Base-by-base conservation (phyloP, 495 filamentous ascomycete genomes). In the Apiosordaria backusii region DNA sequence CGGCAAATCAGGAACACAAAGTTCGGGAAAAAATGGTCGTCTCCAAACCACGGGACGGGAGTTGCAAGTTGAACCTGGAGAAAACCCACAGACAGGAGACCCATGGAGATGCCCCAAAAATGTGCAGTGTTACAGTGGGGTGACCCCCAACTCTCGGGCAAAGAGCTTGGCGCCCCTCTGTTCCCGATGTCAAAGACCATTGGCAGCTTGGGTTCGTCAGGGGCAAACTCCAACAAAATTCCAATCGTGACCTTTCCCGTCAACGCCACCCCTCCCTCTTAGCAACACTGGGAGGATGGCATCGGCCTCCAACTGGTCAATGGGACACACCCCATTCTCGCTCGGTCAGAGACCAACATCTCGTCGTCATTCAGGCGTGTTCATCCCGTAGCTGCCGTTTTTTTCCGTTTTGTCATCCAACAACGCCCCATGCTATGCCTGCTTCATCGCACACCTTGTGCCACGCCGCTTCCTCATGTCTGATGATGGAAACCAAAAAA, bases 1-100 rank as follows among this genome's bases (percentile, higher is more conserved):
- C 35, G 18, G 29, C 16, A 21, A n/a, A 52, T 26, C 40, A 22
- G 50, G 24, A 21, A 50, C 18, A 45, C 29, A 18, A 50, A 25
- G 35, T 50, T 22, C 50, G 60, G 21, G 60, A 26, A 18, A 26
- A 50, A 26, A 63, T 62, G 60, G 26, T 29, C 58, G 58, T 45
- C 35, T 45, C 35, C 35, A 45, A 45, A 45, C 10, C 35, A 7
- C n/a, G n/a, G n/a, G n/a, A 45, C 35, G 35, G 35, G 35, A 45
- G 35, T 45, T 29, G 35, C 35, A 45, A 45, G 35, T 45, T 15
- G n/a, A n/a, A n/a, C n/a, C n/a, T n/a, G n/a, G n/a, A n/a, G n/a
- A n/a, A n/a, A n/a, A n/a, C n/a, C n/a, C n/a, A n/a, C n/a, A n/a
- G n/a, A n/a, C n/a, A n/a, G 35, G 10, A 15, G 35, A 45, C 35